phyloP scores from a whole-genome alignment of 176 grass and related monocot genomes.

The Thalia dealbata region DNA sequence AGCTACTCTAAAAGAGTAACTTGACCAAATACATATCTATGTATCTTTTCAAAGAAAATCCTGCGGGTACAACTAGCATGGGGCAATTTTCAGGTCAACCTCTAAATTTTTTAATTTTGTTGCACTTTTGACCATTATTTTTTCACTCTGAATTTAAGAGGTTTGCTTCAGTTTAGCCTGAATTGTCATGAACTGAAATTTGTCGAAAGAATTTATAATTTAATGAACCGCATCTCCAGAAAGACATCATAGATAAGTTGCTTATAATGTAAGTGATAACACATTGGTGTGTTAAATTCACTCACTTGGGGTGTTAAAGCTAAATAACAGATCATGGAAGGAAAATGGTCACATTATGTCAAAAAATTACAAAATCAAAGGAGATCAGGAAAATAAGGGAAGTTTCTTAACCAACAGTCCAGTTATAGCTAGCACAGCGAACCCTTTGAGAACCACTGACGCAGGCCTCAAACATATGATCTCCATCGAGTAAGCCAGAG shows the following conservation, averaged over 20 bases:
- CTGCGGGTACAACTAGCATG: too few species aligned
- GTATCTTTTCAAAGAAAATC: neutral
- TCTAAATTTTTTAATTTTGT: too few species aligned
- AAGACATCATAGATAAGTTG: neutral
- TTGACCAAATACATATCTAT: neutral
- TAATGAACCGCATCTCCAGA: neutral
- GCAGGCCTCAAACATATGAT: slow-evolving; percentile 54
- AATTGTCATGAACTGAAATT: too few species aligned
- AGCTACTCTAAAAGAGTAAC: too few species aligned
- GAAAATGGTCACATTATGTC: neutral
- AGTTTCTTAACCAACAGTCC: slow-evolving; percentile 76
- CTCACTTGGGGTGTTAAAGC: neutral
- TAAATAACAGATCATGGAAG: neutral
- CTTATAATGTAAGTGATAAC: too few species aligned
- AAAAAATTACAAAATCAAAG: slow-evolving; percentile 3
- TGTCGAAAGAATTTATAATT: too few species aligned
- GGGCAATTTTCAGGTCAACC: too few species aligned
- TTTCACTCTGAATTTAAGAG: neutral
- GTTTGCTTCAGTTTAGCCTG: too few species aligned
- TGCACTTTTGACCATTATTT: too few species aligned
- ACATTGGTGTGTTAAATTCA: neutral
- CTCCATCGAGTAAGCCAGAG: slow-evolving; percentile 44
- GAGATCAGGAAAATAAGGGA: neutral
- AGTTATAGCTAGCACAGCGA: slow-evolving; percentile 54
- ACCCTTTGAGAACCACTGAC: slow-evolving; percentile 17